These are phyloP conservation scores for Oidiodendron maius DNA, from an alignment of 495 filamentous ascomycete genomes.

Conservation along the genomic window DNA sequence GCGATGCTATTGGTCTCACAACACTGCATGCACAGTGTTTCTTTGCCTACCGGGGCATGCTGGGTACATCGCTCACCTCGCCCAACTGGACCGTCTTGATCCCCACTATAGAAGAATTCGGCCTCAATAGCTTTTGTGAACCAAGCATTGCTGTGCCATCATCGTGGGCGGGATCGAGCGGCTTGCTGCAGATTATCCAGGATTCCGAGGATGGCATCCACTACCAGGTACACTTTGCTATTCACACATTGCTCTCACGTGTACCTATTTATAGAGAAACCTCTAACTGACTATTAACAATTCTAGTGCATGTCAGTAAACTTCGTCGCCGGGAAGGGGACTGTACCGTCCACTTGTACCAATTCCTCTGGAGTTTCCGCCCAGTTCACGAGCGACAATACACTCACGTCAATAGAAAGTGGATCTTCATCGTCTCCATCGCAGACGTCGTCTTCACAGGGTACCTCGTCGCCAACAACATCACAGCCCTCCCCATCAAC, in stretches of 20 bases:
- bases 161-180: constrained; percentile 18
- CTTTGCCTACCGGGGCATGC: constrained; percentile 21
- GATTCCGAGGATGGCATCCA: constrained; percentile 21
- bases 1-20: constrained; percentile 17
- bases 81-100: constrained; percentile 20
- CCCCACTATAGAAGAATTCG: constrained; percentile 15
- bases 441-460: too few relatives aligned
- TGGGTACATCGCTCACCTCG: constrained; percentile 12
- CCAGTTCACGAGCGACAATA: too few relatives aligned
- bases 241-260: constrained; percentile 4
- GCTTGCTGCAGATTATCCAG: constrained; percentile 23
- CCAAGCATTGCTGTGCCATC: constrained; percentile 10
- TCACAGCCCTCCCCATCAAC: too few relatives aligned
- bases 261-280: background rate
- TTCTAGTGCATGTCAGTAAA: background rate
- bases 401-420: too few relatives aligned
- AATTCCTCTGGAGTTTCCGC: background rate
- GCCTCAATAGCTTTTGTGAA: constrained; percentile 22
- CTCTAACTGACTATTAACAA: background rate
- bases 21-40: constrained; percentile 18
- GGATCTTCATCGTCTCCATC: too few relatives aligned
- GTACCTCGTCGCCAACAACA: too few relatives aligned
- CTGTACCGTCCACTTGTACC: background rate
- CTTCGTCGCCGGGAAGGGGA: background rate
- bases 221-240: constrained; percentile 22